Percentiles rank a stretch among this genome's conserved stretches.
These are phyloP conservation scores for Tylopilus balloui DNA, from an alignment of 768 basidiomycete species.

Conservation along the genomic window DNA sequence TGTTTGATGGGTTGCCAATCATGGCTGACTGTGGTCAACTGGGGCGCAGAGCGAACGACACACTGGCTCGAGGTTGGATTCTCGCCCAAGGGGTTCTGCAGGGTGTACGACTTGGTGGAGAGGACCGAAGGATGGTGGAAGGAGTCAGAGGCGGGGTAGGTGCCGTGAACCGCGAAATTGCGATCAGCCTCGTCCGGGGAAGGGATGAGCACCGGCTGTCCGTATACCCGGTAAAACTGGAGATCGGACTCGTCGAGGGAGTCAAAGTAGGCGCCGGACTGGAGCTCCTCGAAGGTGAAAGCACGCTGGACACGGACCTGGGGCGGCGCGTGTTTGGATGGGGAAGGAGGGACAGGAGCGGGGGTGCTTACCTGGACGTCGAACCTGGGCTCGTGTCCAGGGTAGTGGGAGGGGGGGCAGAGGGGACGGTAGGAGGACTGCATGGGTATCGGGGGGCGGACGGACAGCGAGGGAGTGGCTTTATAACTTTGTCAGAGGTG, in stretches of 20 bases:
- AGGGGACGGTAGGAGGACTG: neutral
- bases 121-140: slow-evolving; percentile 2
- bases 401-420: slow-evolving; percentile 1
- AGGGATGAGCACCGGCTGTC: slow-evolving; percentile 32
- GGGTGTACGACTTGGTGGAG: slow-evolving; percentile 27
- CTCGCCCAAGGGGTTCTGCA: slow-evolving; percentile 28
- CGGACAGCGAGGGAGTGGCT: slow-evolving; percentile 15
- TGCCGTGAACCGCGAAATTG: slow-evolving; percentile 13
- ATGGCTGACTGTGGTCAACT: neutral
- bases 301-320: slow-evolving; percentile 30
- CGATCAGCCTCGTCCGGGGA: slow-evolving; percentile 19
- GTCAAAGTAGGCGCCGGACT: slow-evolving; percentile 30
- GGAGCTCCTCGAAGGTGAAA: slow-evolving; percentile 33
- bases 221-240: slow-evolving; percentile 31
- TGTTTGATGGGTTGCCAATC: slow-evolving; percentile 26
- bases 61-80: neutral
- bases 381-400: slow-evolving; percentile 20
- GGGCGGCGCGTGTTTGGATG: slow-evolving; percentile 1
- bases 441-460: slow-evolving; percentile 5
- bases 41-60: neutral
- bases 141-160: slow-evolving; percentile 3
- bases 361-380: slow-evolving; percentile 18
- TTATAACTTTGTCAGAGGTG: slow-evolving; percentile 32
- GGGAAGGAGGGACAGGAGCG: neutral
- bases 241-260: slow-evolving; percentile 32